phyloP scores from a whole-genome alignment of 2,329 filamentous ascomycete genomes.

The Pseudogymnoascus sp. region DNA sequence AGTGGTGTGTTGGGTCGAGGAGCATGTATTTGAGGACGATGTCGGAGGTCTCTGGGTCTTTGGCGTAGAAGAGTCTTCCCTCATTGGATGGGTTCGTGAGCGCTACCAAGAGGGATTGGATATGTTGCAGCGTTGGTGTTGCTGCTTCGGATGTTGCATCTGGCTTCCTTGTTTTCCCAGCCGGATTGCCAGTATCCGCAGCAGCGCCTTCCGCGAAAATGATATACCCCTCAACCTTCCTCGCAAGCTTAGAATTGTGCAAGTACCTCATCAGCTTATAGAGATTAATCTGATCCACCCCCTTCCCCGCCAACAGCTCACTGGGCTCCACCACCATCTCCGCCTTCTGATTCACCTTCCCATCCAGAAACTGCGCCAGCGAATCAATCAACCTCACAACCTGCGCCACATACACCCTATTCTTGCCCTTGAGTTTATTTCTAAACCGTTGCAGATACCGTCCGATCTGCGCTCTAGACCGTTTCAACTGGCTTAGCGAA shows the following conservation, averaged over 20 bases:
- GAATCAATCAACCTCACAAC: slow-evolving; percentile 77
- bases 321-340: slow-evolving; percentile 65
- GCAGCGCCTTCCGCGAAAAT: slow-evolving; percentile 42
- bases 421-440: slow-evolving; percentile 80
- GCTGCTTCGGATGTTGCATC: slow-evolving; percentile 13
- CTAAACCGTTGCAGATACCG: slow-evolving; percentile 82
- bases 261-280: slow-evolving; percentile 83
- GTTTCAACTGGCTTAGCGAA: slow-evolving; percentile 60
- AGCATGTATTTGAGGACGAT: slow-evolving; percentile 74
- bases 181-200: slow-evolving; percentile 3
- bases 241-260: slow-evolving; percentile 82
- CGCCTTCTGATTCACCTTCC: slow-evolving; percentile 31
- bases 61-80: slow-evolving; percentile 57
- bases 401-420: slow-evolving; percentile 84
- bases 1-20: slow-evolving; percentile 84
- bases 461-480: slow-evolving; percentile 65
- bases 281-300: slow-evolving; percentile 90
- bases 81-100: slow-evolving; percentile 77
- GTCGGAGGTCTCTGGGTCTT: slow-evolving; percentile 29
- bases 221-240: slow-evolving; percentile 88
- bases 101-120: slow-evolving; percentile 63
- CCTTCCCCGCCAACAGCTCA: slow-evolving; percentile 69
- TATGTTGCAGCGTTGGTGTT: slow-evolving; percentile 36
- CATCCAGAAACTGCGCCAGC: slow-evolving; percentile 59
- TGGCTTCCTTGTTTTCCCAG: slow-evolving; percentile 18